phyloP scores from a whole-genome alignment of 1,284 basidiomycete genomes.

The Cutaneotrichosporon cavernicola region DNA sequence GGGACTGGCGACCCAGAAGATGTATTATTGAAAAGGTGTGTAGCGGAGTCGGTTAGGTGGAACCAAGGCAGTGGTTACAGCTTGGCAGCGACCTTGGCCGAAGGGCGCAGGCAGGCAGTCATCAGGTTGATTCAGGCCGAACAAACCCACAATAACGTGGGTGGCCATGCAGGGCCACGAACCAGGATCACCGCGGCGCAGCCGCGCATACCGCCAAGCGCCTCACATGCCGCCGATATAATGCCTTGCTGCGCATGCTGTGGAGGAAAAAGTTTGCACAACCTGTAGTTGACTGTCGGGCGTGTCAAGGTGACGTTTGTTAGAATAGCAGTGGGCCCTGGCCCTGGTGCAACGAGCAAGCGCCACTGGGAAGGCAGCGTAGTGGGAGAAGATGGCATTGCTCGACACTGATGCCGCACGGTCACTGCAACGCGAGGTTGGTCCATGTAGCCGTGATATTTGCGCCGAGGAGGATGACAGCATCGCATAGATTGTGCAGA shows the following conservation, averaged over 20 bases:
- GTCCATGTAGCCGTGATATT: no score
- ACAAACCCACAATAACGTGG: neutral
- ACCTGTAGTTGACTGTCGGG: neutral
- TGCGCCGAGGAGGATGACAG: no score
- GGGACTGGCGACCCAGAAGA: neutral
- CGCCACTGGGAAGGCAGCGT: neutral
- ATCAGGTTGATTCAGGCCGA: no score
- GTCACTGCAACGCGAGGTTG: no score
- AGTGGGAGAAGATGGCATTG: neutral
- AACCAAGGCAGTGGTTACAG: neutral
- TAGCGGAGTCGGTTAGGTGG: no score
- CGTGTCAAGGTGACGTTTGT: no score
- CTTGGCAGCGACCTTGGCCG: neutral
- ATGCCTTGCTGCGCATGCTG: neutral
- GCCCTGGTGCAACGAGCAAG: no score
- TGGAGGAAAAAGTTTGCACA: neutral
- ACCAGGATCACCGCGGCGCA: neutral
- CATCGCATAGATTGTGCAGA: no score
- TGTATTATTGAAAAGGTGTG: neutral
- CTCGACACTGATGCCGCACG: no score
- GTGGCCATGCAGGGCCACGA: neutral
- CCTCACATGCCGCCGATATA: neutral
- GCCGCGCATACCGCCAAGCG: neutral
- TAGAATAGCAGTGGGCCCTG: no score
- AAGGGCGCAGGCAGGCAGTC: neutral